Evolutionary conservation across 352 stramenopile species (phyloP).

Genomic region (Pseudoperonospora humuli): DNA sequence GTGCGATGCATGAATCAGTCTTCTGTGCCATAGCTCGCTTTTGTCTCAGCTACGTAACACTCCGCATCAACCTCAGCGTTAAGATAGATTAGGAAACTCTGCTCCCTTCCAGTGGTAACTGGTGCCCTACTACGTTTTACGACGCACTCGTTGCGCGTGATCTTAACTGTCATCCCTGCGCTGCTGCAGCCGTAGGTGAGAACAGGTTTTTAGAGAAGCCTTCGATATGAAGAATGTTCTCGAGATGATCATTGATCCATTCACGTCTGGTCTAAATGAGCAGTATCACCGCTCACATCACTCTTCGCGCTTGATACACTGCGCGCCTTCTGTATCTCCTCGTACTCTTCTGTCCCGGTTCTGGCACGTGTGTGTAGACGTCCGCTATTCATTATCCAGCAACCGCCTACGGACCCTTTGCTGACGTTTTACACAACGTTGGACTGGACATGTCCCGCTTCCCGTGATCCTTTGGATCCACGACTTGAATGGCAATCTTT

Average conservation of each 20-base stretch:
- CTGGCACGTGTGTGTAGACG: neutral
- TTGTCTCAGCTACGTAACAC: neutral
- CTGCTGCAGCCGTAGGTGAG: neutral
- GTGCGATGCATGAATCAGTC: neutral
- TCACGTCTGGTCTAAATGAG: neutral
- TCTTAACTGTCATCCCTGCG: neutral
- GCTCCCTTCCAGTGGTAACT: too few species aligned
- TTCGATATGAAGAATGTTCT: neutral
- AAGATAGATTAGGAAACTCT: neutral
- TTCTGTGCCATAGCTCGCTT: neutral
- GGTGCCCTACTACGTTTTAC: too few species aligned
- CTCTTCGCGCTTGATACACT: neutral
- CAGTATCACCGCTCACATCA: neutral
- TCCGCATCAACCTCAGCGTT: neutral
- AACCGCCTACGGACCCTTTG: neutral
- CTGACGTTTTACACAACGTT: neutral
- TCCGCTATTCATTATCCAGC: neutral
- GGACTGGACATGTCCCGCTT: neutral
- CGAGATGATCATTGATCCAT: neutral
- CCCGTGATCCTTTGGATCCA: too few species aligned
- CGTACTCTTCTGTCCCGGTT: neutral
- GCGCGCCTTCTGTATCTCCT: neutral
- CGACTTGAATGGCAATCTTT: neutral
- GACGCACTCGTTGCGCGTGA: neutral
- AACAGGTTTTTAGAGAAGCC: neutral